Percentiles rank a stretch among this genome's conserved stretches.
Evolutionary conservation across 495 filamentous ascomycete species (phyloP).

Genomic region (Penicillium lividum): DNA sequence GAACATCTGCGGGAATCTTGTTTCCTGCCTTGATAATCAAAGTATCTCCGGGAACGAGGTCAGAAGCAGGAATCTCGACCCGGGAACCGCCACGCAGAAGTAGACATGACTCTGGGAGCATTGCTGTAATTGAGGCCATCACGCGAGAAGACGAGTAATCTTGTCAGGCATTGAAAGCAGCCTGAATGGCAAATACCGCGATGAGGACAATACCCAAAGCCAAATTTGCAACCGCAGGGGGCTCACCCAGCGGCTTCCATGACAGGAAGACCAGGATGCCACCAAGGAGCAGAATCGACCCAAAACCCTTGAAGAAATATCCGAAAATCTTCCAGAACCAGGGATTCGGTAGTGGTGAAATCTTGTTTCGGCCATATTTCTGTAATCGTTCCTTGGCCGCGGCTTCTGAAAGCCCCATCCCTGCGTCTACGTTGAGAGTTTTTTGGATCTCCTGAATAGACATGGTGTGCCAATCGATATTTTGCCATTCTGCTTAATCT

Average conservation of each 20-base stretch:
- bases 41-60: constrained; percentile 68
- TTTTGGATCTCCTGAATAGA: constrained; percentile 54
- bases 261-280: constrained; percentile 65
- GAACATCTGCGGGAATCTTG: constrained; percentile 68
- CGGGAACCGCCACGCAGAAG: constrained; percentile 55
- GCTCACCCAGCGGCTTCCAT: constrained; percentile 70
- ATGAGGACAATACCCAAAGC: constrained; percentile 66
- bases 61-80: constrained; percentile 42
- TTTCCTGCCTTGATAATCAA: constrained; percentile 63
- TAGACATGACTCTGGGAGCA: constrained; percentile 66
- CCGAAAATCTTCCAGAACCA: constrained; percentile 52
- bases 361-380: constrained; percentile 58
- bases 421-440: constrained; percentile 50
- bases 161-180: constrained; percentile 66
- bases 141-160: constrained; percentile 63
- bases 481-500: constrained; percentile 26
- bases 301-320: constrained; percentile 72
- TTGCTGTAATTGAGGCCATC: constrained; percentile 62
- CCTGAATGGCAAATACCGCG: constrained; percentile 67
- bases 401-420: constrained; percentile 51
- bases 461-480: constrained; percentile 58
- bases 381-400: constrained; percentile 42
- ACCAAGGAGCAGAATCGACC: constrained; percentile 62
- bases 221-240: constrained; percentile 63
- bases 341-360: constrained; percentile 55